A percentile compares a stretch with the other conserved stretches of the same genome.
Evolutionary conservation across 2,329 filamentous ascomycete genomes (phyloP).

Genomic region (Fusarium compactum): DNA sequence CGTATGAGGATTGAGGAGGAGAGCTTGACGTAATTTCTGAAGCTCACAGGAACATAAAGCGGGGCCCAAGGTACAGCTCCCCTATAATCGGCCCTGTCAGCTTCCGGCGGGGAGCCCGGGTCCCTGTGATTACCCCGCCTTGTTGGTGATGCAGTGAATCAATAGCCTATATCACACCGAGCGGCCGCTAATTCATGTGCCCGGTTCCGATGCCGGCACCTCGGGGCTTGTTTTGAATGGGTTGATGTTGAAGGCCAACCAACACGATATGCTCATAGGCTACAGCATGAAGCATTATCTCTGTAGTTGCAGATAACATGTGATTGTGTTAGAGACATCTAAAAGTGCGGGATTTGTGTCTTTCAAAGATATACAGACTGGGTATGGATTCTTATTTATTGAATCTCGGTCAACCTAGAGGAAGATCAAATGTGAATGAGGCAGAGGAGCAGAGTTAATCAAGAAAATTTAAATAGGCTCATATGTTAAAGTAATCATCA

Average conservation of each 20-base stretch:
- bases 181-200: neutral
- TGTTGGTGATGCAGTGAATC: neutral
- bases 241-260: neutral
- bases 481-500: too few relatives aligned
- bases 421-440: too few relatives aligned
- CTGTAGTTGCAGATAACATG: accelerated
- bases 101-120: neutral
- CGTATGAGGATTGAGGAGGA: neutral
- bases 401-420: too few relatives aligned
- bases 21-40: neutral
- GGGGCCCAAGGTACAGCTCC: neutral
- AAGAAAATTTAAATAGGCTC: too few relatives aligned
- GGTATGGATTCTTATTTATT: too few relatives aligned
- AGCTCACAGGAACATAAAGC: neutral
- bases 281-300: too few relatives aligned
- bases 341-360: accelerated
- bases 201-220: neutral
- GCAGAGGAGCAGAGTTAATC: too few relatives aligned
- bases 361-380: too few relatives aligned
- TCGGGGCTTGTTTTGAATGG: neutral
- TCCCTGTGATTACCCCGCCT: neutral
- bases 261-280: too few relatives aligned
- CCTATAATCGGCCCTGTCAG: neutral
- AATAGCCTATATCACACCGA: neutral
- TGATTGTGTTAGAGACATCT: too few relatives aligned